These are phyloP conservation scores for Prunella vulgaris DNA, from an alignment of 257 asterid genomes.

Conservation along the genomic window DNA sequence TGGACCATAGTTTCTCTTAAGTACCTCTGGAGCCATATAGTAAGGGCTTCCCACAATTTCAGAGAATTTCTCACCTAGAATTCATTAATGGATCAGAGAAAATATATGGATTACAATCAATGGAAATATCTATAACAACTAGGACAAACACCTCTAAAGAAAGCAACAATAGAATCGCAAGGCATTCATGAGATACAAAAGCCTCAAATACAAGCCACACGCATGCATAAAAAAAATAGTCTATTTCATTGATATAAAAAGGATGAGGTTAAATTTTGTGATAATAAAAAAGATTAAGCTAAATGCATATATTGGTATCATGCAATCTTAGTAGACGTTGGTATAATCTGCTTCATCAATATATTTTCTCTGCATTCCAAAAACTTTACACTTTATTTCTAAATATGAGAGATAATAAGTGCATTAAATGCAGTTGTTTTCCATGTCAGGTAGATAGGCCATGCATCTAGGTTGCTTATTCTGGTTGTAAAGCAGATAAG, in stretches of 20 bases:
- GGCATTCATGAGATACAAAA: neutral
- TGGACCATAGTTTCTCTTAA: conserved; percentile 84
- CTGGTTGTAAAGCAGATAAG: neutral
- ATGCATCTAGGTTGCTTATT: neutral
- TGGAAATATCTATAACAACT: neutral
- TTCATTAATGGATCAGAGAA: conserved; percentile 5
- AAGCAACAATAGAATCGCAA: conserved; percentile 1
- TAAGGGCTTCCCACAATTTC: conserved; percentile 98
- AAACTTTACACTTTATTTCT: neutral
- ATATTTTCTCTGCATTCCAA: neutral
- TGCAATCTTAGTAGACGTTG: neutral
- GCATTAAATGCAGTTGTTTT: neutral
- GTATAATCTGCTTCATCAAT: neutral
- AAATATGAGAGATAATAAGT: neutral
- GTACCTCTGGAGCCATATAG: conserved; percentile 95
- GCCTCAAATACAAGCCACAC: neutral
- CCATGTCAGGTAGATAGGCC: neutral
- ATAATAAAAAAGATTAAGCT: neutral
- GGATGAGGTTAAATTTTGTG: neutral
- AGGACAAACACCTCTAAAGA: neutral
- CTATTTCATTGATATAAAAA: neutral
- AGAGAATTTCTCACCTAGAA: conserved; percentile 79
- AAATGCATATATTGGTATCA: neutral
- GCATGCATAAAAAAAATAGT: neutral
- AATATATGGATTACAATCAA: neutral